Evolutionary conservation across 768 basidiomycete genomes (phyloP), one percentile per base, ranked within the genome.

Genomic region (Amanita jacksonii): DNA sequence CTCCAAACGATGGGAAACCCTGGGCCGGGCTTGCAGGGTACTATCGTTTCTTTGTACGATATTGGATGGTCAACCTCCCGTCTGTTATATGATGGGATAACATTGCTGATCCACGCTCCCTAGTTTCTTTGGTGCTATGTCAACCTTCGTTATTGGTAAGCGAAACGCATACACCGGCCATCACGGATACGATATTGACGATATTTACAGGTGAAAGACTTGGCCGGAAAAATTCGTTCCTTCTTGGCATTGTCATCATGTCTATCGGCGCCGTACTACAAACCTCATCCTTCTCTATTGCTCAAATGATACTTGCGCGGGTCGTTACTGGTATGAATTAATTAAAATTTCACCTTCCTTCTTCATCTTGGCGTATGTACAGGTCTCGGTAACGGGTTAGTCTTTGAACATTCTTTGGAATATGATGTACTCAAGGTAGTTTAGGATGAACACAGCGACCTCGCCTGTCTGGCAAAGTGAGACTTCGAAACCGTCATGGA

Each of bases 401-500:
- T 20, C 15, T 16, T 19, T 41, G 20, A 15, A n/a, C 12, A 18
- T 6, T 28, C 33, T 31, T 16, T 51, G 36, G 15, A 8, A 28
- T 30, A 23, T n/a, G 15, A 34, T 30, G 13, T 31, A 10, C 10
- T 38, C 18, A 37, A 18, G 16, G 1, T 13, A 5, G 13, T 9
- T 23, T 36, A 70, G 69, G 0, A 61, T 71, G 37, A 70, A 74
- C 45, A 73, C 73, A 0, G 64, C 73, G 2, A 73, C 68, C 9
- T 67, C 72, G 1, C 73, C 73, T 6, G 66, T 73, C 6, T 74
- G 71, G 70, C 69, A 73, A 49, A 70, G 70, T 52, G 73, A 74
- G 49, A 71, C 69, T 1, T 70, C 69, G 8, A 73, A 72, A 49
- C 65, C 73, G 2, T 53, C 64, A 3, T 65, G 63, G 65, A 58